Evolutionary conservation across 495 filamentous ascomycete species (phyloP).

Genomic region (Lophium mytilinum): DNA sequence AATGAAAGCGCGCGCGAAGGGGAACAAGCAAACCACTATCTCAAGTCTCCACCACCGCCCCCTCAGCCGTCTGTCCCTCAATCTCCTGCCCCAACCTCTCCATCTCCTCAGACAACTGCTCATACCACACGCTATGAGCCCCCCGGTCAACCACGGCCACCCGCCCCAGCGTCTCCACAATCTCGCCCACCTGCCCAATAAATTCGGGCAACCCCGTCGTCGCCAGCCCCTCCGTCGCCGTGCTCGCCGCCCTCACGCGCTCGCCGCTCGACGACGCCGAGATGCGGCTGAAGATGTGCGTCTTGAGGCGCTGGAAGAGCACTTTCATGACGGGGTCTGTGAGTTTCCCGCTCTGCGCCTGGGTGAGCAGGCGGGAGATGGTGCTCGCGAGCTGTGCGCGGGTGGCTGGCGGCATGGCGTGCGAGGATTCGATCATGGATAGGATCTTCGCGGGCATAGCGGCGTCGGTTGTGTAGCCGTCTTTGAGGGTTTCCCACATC

Average conservation of each 20-base stretch:
- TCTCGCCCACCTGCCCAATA: conserved; percentile 69
- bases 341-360: conserved; percentile 38
- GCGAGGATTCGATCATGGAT: conserved; percentile 68
- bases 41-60: neutral
- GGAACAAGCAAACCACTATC: neutral
- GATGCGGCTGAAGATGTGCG: conserved; percentile 69
- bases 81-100: conserved; percentile 22
- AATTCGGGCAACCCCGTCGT: conserved; percentile 80
- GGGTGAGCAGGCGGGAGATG: conserved; percentile 49
- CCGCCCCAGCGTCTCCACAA: conserved; percentile 70
- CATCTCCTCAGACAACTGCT: conserved; percentile 46
- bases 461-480: conserved; percentile 38
- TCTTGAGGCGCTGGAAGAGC: conserved; percentile 63
- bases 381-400: conserved; percentile 49
- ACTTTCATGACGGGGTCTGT: conserved; percentile 75
- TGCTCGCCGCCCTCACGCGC: conserved; percentile 69
- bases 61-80: neutral
- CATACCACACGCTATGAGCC: conserved; percentile 75
- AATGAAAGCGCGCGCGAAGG: neutral
- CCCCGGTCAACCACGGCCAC: conserved; percentile 73
- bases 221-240: conserved; percentile 74
- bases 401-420: conserved; percentile 66
- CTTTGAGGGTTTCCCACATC: conserved; percentile 43
- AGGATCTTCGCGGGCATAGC: conserved; percentile 41
- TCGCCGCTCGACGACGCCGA: conserved; percentile 70